Evolutionary conservation across 2,329 filamentous ascomycete genomes (phyloP).

Genomic region (Microdochium trichocladiopsis): DNA sequence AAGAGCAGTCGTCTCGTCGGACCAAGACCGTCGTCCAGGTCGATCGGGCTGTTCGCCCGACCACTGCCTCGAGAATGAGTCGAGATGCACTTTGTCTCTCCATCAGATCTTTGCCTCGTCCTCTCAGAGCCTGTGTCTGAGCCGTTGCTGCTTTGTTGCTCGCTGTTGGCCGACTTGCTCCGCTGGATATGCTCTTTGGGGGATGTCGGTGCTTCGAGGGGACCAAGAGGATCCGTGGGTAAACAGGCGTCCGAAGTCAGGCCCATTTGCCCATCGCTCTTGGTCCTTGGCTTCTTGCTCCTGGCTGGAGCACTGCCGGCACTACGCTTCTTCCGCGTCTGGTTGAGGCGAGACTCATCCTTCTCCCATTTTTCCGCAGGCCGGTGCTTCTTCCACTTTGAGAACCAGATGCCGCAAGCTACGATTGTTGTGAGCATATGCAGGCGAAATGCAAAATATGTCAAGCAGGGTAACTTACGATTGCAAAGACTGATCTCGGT

Average conservation of each 20-base stretch:
- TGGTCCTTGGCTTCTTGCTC: slow-evolving; percentile 40
- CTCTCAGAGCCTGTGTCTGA: slow-evolving; percentile 18
- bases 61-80: slow-evolving; percentile 49
- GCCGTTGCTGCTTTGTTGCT: slow-evolving; percentile 25
- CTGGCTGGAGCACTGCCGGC: slow-evolving; percentile 31
- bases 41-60: slow-evolving; percentile 50
- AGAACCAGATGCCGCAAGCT: slow-evolving; percentile 91
- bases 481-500: slow-evolving; percentile 79
- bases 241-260: slow-evolving; percentile 47
- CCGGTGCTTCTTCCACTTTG: slow-evolving; percentile 78
- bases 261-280: slow-evolving; percentile 36
- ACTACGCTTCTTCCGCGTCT: slow-evolving; percentile 42
- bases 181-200: slow-evolving; percentile 3
- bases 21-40: slow-evolving; percentile 44
- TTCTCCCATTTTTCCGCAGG: slow-evolving; percentile 80
- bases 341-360: slow-evolving; percentile 42
- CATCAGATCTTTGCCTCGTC: slow-evolving; percentile 5
- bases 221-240: slow-evolving; percentile 45
- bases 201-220: slow-evolving; percentile 29
- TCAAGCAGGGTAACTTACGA: slow-evolving; percentile 45
- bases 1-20: slow-evolving; percentile 66
- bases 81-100: slow-evolving; percentile 26
- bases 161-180: slow-evolving; percentile 1
- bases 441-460: slow-evolving; percentile 1
- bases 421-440: slow-evolving; percentile 17